These are phyloP conservation scores for Saturnispora silvae DNA, from an alignment of 805 yeast genomes.

Conservation along the genomic window DNA sequence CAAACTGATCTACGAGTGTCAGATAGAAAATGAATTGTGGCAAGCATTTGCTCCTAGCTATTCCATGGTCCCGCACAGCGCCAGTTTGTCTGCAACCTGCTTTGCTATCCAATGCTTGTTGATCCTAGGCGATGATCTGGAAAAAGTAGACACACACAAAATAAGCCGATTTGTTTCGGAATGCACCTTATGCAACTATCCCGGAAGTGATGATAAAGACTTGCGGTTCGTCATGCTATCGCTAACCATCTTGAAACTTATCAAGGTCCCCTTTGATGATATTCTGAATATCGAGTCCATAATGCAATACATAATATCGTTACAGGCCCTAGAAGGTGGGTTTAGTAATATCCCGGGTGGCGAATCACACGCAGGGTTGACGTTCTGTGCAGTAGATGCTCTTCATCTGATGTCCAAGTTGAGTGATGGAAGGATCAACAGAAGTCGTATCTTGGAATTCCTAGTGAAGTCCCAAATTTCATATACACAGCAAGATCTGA, in stretches of 20 bases:
- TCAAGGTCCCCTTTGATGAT: slow-evolving; percentile 25
- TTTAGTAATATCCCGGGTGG: slow-evolving; percentile 36
- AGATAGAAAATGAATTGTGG: slow-evolving; percentile 26
- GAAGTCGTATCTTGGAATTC: slow-evolving; percentile 39
- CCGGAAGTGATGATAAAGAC: slow-evolving; percentile 57
- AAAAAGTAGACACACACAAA: slow-evolving; percentile 28
- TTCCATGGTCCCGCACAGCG: background rate
- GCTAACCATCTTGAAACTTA: slow-evolving; percentile 43
- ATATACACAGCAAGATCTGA: slow-evolving; percentile 21
- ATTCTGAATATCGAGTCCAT: slow-evolving; percentile 33
- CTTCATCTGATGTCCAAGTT: slow-evolving; percentile 31
- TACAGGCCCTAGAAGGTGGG: slow-evolving; percentile 56
- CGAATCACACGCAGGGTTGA: slow-evolving; percentile 82
- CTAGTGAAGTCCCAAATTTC: slow-evolving; percentile 52
- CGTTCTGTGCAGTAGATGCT: slow-evolving; percentile 72
- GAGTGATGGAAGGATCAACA: slow-evolving; percentile 14
- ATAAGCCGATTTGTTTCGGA: too few relatives aligned
- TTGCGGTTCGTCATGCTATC: slow-evolving; percentile 70
- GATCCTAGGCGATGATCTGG: slow-evolving; percentile 36
- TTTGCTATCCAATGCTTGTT: slow-evolving; percentile 56
- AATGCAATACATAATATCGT: slow-evolving; percentile 27
- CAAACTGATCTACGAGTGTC: slow-evolving; percentile 38
- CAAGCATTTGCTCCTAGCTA: slow-evolving; percentile 33
- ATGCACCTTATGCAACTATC: too few relatives aligned
- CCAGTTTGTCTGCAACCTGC: slow-evolving; percentile 45